Evolutionary conservation across 352 stramenopile species (phyloP).

Genomic region (Phytophthora hybrid): DNA sequence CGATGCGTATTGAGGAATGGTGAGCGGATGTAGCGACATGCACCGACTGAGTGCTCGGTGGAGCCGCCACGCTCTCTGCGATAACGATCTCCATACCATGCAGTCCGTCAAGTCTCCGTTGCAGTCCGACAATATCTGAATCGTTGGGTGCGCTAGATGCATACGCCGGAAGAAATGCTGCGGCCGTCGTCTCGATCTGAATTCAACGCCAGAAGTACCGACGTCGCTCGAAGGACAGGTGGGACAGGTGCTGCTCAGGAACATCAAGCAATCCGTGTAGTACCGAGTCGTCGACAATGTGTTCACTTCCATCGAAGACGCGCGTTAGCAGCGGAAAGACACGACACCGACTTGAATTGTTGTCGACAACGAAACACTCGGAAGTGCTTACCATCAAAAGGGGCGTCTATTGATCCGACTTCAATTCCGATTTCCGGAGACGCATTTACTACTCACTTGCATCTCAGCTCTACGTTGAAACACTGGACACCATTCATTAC

Average conservation of each 20-base stretch:
- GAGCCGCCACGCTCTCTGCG: background rate
- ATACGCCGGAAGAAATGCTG: constrained; percentile 1
- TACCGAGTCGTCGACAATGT: background rate
- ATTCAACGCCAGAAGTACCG: constrained; percentile 3
- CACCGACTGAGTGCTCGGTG: background rate
- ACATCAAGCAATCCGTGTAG: background rate
- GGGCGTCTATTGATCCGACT: too few species aligned
- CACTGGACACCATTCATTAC: too few species aligned
- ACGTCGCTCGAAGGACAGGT: background rate
- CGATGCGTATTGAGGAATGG: background rate
- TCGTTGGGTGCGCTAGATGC: background rate
- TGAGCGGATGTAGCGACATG: background rate
- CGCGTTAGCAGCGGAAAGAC: background rate
- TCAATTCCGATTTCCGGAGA: too few species aligned
- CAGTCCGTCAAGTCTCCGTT: background rate
- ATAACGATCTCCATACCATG: constrained; percentile 3
- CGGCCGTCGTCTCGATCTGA: background rate
- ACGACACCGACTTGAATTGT: background rate
- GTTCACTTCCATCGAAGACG: background rate
- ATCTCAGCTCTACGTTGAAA: too few species aligned
- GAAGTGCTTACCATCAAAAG: too few species aligned
- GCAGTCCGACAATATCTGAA: constrained; percentile 16
- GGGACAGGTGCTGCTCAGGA: background rate
- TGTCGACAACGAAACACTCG: background rate
- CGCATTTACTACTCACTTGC: too few species aligned